Conservation (phyloP, 257 asterid genomes). For the Pogostemon cablin region DNA sequence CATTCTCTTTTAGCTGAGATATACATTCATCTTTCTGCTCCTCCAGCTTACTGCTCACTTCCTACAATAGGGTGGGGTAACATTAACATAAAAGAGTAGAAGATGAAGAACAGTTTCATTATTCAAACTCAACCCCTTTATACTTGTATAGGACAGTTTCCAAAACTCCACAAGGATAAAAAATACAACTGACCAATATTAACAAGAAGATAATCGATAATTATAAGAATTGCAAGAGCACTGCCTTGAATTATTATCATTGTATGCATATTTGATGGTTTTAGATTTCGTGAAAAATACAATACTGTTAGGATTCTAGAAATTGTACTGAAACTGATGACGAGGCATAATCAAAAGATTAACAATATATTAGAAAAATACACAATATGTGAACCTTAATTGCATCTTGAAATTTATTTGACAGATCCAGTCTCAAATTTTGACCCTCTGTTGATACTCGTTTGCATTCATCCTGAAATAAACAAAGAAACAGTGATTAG, state of each 20-base stretch:
- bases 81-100: constrained; percentile 27
- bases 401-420: constrained; percentile 94
- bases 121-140: constrained; percentile 20
- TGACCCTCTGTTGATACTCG: constrained; percentile 89
- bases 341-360: constrained; percentile 15
- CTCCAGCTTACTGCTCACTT: constrained; percentile 89
- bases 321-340: constrained; percentile 15
- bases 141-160: not conserved
- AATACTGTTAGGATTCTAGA: constrained; percentile 11
- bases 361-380: constrained; percentile 21
- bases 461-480: constrained; percentile 89
- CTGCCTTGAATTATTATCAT: not conserved
- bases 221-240: constrained; percentile 4
- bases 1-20: constrained; percentile 94
- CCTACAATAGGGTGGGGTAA: constrained; percentile 53
- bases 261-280: not conserved
- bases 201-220: not conserved
- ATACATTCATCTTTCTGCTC: constrained; percentile 94
- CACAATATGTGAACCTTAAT: constrained; percentile 63
- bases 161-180: constrained; percentile 21
- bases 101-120: constrained; percentile 18
- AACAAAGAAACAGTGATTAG: constrained; percentile 20
- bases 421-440: constrained; percentile 83
- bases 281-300: constrained; percentile 23
- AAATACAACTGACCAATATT: constrained; percentile 13